These are phyloP conservation scores for Aphanomyces astaci DNA, from an alignment of 352 stramenopile species.

Conservation along the genomic window DNA sequence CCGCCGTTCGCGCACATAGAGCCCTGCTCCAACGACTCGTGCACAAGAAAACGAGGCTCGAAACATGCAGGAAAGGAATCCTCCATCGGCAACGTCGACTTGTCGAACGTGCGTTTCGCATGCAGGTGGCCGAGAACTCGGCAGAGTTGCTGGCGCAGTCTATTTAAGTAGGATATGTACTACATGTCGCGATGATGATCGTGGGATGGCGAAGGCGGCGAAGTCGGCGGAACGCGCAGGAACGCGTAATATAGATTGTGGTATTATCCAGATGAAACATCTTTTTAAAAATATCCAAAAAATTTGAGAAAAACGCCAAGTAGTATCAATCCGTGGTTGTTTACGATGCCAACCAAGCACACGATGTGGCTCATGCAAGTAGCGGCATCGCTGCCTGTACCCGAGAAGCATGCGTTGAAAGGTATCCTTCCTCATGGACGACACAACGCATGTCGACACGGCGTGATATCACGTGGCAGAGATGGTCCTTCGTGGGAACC, in stretches of 20 bases:
- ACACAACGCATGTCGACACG: not conserved
- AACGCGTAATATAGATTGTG: too few species aligned
- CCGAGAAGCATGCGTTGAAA: conserved; percentile 5
- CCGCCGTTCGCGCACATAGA: not conserved
- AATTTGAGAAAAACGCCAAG: too few species aligned
- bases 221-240: too few species aligned
- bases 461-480: not conserved
- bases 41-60: not conserved
- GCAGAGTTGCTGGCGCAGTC: not conserved
- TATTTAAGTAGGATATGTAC: not conserved
- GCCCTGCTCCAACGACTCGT: not conserved
- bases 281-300: too few species aligned
- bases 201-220: not conserved
- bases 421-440: not conserved
- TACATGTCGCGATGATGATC: not conserved
- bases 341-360: too few species aligned
- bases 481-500: not conserved
- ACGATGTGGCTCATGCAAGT: not conserved
- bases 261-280: too few species aligned
- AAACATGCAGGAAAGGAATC: not conserved
- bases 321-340: too few species aligned
- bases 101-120: conserved; percentile 3
- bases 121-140: not conserved
- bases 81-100: not conserved
- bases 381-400: not conserved